Percentiles rank a stretch among this genome's conserved stretches.
Evolutionary conservation across 2,329 filamentous ascomycete species (phyloP).

Genomic region (Alternaria gansuensis): DNA sequence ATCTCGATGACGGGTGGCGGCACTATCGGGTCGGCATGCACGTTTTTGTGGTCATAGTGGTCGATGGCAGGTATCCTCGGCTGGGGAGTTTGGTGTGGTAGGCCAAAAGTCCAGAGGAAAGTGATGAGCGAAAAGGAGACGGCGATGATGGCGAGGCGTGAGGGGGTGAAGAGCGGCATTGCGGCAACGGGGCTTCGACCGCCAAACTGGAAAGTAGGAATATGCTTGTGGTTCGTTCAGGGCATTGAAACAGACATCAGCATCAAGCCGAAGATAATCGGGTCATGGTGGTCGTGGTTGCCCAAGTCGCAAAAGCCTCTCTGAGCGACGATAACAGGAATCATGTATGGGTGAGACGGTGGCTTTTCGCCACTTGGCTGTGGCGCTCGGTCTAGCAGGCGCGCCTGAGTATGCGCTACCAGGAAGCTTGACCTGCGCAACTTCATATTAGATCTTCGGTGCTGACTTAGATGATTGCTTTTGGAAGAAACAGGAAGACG

Average conservation of each 20-base stretch:
- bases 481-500: background rate
- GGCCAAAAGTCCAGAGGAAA: slow-evolving; percentile 47
- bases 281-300: slow-evolving; percentile 6
- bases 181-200: slow-evolving; percentile 16
- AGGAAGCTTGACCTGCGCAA: background rate
- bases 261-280: slow-evolving; percentile 4
- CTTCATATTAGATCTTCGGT: background rate
- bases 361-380: slow-evolving; percentile 20
- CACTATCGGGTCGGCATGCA: slow-evolving; percentile 31
- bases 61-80: slow-evolving; percentile 37
- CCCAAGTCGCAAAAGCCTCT: slow-evolving; percentile 18
- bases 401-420: slow-evolving; percentile 9
- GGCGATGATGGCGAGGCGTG: slow-evolving; percentile 42
- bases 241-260: background rate
- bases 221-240: background rate
- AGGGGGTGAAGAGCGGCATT: slow-evolving; percentile 47
- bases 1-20: slow-evolving; percentile 30
- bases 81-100: slow-evolving; percentile 31
- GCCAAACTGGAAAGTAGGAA: background rate
- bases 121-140: slow-evolving; percentile 40
- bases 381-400: slow-evolving; percentile 22
- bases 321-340: slow-evolving; percentile 6
- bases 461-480: slow-evolving; percentile 10
- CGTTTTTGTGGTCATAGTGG: slow-evolving; percentile 36
- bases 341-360: slow-evolving; percentile 15